phyloP scores from a whole-genome alignment of 2,329 filamentous ascomycete genomes.

The Decorospora gaudefroyi region DNA sequence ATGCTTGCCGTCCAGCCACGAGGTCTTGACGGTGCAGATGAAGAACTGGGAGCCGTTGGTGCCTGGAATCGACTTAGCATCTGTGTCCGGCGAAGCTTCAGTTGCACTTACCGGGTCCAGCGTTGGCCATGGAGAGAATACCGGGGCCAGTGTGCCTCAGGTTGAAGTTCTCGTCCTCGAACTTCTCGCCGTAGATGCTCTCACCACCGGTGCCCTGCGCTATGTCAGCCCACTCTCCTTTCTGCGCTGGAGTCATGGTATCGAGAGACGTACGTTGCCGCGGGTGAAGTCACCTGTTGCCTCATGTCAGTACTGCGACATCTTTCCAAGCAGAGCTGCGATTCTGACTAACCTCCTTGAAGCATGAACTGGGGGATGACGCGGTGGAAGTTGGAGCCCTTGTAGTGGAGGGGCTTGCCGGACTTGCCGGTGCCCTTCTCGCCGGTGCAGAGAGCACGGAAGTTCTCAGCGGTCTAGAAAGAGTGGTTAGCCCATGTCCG shows the following conservation, averaged over 20 bases:
- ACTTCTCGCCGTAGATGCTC: conserved; percentile 96
- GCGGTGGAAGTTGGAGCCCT: conserved; percentile 88
- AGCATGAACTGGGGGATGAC: conserved; percentile 99
- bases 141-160: conserved; percentile 91
- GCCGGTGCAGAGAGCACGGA: conserved; percentile 89
- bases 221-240: conserved; percentile 16
- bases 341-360: no score
- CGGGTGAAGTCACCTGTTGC: conserved; percentile 96
- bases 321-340: no score
- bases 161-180: conserved; percentile 92
- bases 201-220: conserved; percentile 71
- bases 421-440: conserved; percentile 84
- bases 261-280: conserved; percentile 70
- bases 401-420: conserved; percentile 88
- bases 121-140: conserved; percentile 96
- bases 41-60: conserved; percentile 99
- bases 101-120: conserved; percentile 62
- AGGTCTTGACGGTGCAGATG: conserved; percentile 89
- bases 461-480: conserved; percentile 83
- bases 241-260: background rate
- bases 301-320: no score
- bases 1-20: conserved; percentile 78
- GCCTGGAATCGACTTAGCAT: conserved; percentile 44
- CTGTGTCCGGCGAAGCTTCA: no score
- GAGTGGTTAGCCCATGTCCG: conserved; percentile 14